Conservation (phyloP, 73 alveolate genomes). For the Paramecium sonneborni region DNA sequence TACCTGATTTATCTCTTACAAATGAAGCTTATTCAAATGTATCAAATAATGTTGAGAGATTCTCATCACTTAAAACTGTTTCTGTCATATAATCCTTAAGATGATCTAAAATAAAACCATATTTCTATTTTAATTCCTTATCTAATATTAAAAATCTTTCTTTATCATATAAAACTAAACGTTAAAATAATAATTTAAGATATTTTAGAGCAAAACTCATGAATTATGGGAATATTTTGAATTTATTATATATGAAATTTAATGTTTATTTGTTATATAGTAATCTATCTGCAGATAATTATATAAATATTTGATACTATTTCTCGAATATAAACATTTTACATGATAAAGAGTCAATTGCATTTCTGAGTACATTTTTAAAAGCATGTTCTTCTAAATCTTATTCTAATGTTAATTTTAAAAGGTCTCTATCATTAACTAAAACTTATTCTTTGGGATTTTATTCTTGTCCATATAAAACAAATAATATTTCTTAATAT, state of each 20-base stretch:
- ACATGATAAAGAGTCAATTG: neutral
- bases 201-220: neutral
- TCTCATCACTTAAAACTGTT: neutral
- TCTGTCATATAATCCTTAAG: neutral
- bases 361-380: slow-evolving; percentile 9
- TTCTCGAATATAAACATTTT: neutral
- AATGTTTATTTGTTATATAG: neutral
- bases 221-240: neutral
- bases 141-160: neutral
- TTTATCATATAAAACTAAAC: neutral
- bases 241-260: neutral
- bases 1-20: slow-evolving; percentile 22
- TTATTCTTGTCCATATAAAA: slow-evolving; percentile 29
- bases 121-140: neutral
- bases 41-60: neutral
- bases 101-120: neutral
- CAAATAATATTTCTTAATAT: slow-evolving; percentile 30
- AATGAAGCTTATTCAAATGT: neutral
- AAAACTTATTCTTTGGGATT: neutral
- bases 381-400: slow-evolving; percentile 50
- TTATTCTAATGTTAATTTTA: neutral
- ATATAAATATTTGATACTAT: neutral
- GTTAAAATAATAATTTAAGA: neutral
- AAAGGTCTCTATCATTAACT: slow-evolving; percentile 24
- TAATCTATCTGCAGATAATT: neutral